Conservation (phyloP, 345 rosid species). For the Fremontodendron californicum region DNA sequence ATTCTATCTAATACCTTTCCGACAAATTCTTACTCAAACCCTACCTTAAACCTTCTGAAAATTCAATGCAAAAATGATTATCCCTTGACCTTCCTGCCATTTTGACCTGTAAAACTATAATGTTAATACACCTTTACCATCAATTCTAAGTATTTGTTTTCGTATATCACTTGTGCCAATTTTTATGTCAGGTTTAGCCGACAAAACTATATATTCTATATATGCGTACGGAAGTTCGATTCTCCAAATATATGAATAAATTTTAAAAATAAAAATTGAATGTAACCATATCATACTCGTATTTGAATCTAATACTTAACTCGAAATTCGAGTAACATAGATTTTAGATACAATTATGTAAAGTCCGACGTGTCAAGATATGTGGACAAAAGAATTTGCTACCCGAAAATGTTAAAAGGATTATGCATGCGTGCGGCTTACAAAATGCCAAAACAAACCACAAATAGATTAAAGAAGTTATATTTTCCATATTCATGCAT, state of each 20-base stretch:
- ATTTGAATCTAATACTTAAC: too few relatives aligned
- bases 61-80: neutral
- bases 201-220: neutral
- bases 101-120: neutral
- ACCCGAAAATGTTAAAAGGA: neutral
- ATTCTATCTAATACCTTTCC: neutral
- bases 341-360: neutral
- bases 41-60: neutral
- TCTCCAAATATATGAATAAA: too few relatives aligned
- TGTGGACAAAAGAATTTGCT: neutral
- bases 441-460: slow-evolving; percentile 1
- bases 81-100: neutral
- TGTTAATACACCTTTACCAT: neutral
- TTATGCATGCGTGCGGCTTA: neutral
- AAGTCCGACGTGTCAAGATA: neutral
- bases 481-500: neutral
- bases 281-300: too few relatives aligned
- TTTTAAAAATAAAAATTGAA: too few relatives aligned
- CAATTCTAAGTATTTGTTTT: neutral
- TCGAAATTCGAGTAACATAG: too few relatives aligned
- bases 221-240: too few relatives aligned
- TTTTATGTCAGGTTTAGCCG: neutral
- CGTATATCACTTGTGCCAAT: neutral
- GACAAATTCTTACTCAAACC: neutral
- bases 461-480: neutral